These are phyloP conservation scores for Jimgerdemannia lactiflua DNA, from an alignment of 192 early-diverging fungal species.

Conservation along the genomic window DNA sequence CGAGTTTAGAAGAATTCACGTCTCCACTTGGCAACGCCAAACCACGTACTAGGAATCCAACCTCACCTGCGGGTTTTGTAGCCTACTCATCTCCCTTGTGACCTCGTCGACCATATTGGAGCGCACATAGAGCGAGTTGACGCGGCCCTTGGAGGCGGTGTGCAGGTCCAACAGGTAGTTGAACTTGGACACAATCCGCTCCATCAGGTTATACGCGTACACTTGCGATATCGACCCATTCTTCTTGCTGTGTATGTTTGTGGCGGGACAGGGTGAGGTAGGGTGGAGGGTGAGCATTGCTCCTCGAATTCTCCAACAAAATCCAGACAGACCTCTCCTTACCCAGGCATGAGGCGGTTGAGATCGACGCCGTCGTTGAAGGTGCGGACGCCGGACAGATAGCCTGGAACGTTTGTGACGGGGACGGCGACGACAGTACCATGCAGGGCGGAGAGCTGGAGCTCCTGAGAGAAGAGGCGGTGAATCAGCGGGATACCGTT, in stretches of 20 bases:
- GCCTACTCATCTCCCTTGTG: conserved; percentile 69
- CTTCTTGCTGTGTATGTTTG: conserved; percentile 36
- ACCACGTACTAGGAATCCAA: no score
- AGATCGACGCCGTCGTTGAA: conserved; percentile 88
- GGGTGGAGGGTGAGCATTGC: no score
- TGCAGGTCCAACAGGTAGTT: conserved; percentile 88
- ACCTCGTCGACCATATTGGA: conserved; percentile 79
- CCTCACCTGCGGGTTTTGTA: conserved; percentile 76
- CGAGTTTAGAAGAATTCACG: no score
- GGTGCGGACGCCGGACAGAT: conserved; percentile 71
- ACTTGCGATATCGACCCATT: conserved; percentile 76
- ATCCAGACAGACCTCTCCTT: conserved; percentile 16
- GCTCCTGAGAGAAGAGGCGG: conserved; percentile 70
- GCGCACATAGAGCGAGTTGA: conserved; percentile 87
- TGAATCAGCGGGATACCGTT: conserved; percentile 93
- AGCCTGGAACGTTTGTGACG: conserved; percentile 86
- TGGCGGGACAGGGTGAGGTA: no score
- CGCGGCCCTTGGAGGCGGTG: conserved; percentile 80
- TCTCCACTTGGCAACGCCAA: no score
- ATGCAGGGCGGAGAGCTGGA: conserved; percentile 66
- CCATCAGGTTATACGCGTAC: conserved; percentile 79
- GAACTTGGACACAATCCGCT: conserved; percentile 76
- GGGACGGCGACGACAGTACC: conserved; percentile 89
- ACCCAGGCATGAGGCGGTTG: conserved; percentile 84
- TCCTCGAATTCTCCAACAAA: no score